Evolutionary conservation across 306 rosid species (phyloP).

Genomic region (Quillaja saponaria): DNA sequence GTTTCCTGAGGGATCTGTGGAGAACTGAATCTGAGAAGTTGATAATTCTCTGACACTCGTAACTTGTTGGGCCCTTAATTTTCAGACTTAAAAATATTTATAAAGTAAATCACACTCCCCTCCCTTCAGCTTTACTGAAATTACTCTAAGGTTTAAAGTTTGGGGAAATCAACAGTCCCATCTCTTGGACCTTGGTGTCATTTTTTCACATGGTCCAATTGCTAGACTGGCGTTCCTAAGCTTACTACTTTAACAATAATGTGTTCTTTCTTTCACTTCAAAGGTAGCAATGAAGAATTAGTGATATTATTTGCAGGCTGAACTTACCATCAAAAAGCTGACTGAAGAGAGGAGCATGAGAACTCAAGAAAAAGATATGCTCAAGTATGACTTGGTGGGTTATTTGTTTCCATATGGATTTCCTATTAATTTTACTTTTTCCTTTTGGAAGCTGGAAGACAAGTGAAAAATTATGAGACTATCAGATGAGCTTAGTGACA

Average conservation of each 20-base stretch:
- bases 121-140: too few species aligned
- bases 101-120: too few species aligned
- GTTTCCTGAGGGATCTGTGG: slow-evolving; percentile 1
- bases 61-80: too few species aligned
- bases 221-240: slow-evolving; percentile 21
- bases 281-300: slow-evolving; percentile 22
- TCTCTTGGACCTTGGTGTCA: too few species aligned
- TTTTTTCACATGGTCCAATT: slow-evolving; percentile 21
- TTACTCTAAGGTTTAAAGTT: too few species aligned
- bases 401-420: not conserved
- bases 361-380: slow-evolving; percentile 53
- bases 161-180: too few species aligned
- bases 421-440: not conserved
- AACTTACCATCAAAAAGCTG: slow-evolving; percentile 54
- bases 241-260: slow-evolving; percentile 6
- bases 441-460: not conserved
- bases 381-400: slow-evolving; percentile 74
- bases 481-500: not conserved
- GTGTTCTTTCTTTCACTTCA: not conserved
- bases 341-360: slow-evolving; percentile 55
- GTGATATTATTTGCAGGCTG: slow-evolving; percentile 63
- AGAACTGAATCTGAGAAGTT: slow-evolving; percentile 1
- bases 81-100: too few species aligned
- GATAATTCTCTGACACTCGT: too few species aligned
- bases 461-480: not conserved